Percentiles rank a stretch among this genome's conserved stretches.
These are phyloP conservation scores for Stachybotrys chartarum DNA, from an alignment of 2,329 filamentous ascomycete genomes.

Conservation along the genomic window DNA sequence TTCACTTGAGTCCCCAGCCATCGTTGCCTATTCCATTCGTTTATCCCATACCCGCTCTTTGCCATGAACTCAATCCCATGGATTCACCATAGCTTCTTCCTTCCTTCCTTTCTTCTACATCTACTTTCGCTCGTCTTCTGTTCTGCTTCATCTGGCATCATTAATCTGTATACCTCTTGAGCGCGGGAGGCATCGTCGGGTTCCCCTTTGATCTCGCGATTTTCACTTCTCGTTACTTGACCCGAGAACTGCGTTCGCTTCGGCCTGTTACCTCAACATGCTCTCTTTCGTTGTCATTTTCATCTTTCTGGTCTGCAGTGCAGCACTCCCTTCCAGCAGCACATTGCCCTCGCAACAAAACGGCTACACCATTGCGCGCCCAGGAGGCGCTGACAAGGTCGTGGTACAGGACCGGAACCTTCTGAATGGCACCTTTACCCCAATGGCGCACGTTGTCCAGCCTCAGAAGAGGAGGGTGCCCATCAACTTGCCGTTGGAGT, in stretches of 20 bases:
- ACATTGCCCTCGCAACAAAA: neutral
- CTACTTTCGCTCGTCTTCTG: neutral
- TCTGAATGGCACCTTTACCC: constrained; percentile 27
- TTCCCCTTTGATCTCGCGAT: too few species aligned
- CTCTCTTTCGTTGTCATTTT: neutral
- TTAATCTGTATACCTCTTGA: too few species aligned
- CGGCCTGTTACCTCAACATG: too few species aligned
- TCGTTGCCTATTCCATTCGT: too few species aligned
- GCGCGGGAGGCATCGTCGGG: too few species aligned
- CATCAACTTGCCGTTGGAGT: constrained; percentile 16
- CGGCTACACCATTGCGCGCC: constrained; percentile 22
- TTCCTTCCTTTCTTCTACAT: neutral
- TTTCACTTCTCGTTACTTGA: too few species aligned
- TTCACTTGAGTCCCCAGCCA: too few species aligned
- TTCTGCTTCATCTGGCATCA: neutral
- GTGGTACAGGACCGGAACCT: constrained; percentile 29
- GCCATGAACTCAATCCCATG: too few species aligned
- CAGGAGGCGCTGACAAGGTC: constrained; percentile 23
- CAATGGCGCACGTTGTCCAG: constrained; percentile 4
- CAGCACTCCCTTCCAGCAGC: neutral
- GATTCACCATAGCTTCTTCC: neutral
- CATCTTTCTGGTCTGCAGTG: neutral
- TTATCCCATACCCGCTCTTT: too few species aligned
- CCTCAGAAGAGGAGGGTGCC: constrained; percentile 2
- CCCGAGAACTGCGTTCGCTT: too few species aligned